Percentiles rank a stretch among this genome's conserved stretches.
Evolutionary conservation across 2,329 filamentous ascomycete genomes (phyloP).

Genomic region (Colletotrichum cereale): DNA sequence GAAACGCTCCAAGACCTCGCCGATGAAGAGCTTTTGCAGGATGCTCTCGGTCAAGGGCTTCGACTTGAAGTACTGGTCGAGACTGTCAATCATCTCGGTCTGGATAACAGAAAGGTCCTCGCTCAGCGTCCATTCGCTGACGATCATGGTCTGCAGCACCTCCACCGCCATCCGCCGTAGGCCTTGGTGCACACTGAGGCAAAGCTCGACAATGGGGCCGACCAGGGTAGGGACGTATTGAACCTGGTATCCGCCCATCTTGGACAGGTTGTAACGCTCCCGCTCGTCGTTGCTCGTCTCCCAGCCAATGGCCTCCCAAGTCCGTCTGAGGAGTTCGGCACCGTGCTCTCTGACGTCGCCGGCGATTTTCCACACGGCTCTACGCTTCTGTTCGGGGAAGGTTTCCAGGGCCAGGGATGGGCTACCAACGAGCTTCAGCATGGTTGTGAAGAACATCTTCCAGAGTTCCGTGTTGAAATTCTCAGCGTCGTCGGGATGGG

Average conservation of each 20-base stretch:
- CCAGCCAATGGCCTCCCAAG: slow-evolving; percentile 98
- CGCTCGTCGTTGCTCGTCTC: slow-evolving; percentile 86
- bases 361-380: slow-evolving; percentile 98
- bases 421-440: slow-evolving; percentile 90
- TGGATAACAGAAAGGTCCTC: slow-evolving; percentile 92
- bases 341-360: slow-evolving; percentile 95
- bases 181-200: slow-evolving; percentile 94
- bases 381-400: slow-evolving; percentile 94
- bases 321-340: slow-evolving; percentile 84
- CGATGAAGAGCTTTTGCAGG: slow-evolving; percentile 91
- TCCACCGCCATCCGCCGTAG: slow-evolving; percentile 91
- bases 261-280: slow-evolving; percentile 80
- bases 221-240: slow-evolving; percentile 96
- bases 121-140: slow-evolving; percentile 97
- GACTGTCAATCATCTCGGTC: slow-evolving; percentile 94
- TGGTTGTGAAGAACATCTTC: slow-evolving; percentile 91
- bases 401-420: slow-evolving; percentile 91
- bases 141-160: slow-evolving; percentile 96
- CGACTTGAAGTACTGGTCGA: slow-evolving; percentile 90
- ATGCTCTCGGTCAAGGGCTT: slow-evolving; percentile 90
- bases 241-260: slow-evolving; percentile 96
- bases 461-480: slow-evolving; percentile 93
- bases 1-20: slow-evolving; percentile 86
- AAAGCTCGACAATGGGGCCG: slow-evolving; percentile 91
- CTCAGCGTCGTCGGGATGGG: slow-evolving; percentile 91